Evolutionary conservation across 768 basidiomycete species (phyloP), one percentile per base, ranked within the genome.

Genomic region (Scleroderma citrinum): DNA sequence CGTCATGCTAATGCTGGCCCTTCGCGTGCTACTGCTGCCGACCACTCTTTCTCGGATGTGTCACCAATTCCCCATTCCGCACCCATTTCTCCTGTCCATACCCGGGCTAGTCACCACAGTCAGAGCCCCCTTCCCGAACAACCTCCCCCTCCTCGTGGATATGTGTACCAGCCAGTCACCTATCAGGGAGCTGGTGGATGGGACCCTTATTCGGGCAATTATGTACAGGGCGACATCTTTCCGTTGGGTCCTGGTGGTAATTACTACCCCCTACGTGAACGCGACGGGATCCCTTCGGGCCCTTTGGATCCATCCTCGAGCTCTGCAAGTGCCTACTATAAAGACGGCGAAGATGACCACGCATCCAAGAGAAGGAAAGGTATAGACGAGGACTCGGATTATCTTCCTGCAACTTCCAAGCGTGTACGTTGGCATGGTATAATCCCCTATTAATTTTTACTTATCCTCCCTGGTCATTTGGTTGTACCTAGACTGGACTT

Each of bases 361-460:
- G 61, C 50, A 48, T 64, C 68, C 32, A 76, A 71, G 65, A 83
- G 81, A 70, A 73, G 79, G 46, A 75, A 77, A 52, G 74, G 71
- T 29, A 61, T 59, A 17, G 57, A 67, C 13, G 75, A 77, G 42
- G 83, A 85, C 56, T 68, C 72, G 5, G 80, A 81, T 57, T 79
- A 82, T 60, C 71, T 73, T 21, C 73, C 79, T 54, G 75, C 70
- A 2, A 61, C 13, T 45, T 67, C 37, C 58, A 74, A 54, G 69
- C 81, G 83, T 59, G 84, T 86, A 69, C 63, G 83, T 75, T 37
- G 50, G 29, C 42, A 36, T 16, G 21, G 23, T 51, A 44, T 32
- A 34, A 38, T 50, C 26, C 46, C 29, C 11, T 5, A 30, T 36
- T 21, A 37, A 13, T 44, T 24, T 53, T 29, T 43, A 46, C 11